A percentile compares a stretch with the other conserved stretches of the same genome.
Evolutionary conservation across 1,284 basidiomycete species (phyloP).

Genomic region (Apiotrichum porosum): DNA sequence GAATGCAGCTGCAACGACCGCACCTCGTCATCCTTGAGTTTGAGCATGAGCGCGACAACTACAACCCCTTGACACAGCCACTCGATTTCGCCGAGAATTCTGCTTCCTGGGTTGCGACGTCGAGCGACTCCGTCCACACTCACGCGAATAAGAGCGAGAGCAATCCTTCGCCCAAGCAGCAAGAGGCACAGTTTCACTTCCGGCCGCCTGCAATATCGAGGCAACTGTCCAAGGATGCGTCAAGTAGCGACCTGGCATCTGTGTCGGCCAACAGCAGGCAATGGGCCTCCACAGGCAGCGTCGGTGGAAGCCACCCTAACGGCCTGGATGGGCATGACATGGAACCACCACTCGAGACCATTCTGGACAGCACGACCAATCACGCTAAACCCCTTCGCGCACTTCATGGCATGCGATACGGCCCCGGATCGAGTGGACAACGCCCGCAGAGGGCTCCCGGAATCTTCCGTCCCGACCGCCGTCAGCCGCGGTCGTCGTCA

Average conservation of each 20-base stretch:
- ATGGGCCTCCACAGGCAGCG: too few species aligned
- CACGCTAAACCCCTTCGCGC: conserved; percentile 68
- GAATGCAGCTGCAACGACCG: conserved; percentile 24
- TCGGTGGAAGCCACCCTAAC: too few species aligned
- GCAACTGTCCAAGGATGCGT: too few species aligned
- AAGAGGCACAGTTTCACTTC: too few species aligned
- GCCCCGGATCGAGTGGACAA: conserved; percentile 26
- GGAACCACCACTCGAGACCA: conserved; percentile 56
- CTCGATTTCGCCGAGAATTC: too few species aligned
- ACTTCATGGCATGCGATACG: conserved; percentile 62
- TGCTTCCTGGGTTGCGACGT: too few species aligned
- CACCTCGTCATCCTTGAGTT: conserved; percentile 70
- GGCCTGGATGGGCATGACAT: conserved; percentile 41
- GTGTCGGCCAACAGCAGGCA: too few species aligned
- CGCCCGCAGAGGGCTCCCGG: background rate
- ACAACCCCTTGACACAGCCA: conserved; percentile 75
- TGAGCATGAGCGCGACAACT: conserved; percentile 66
- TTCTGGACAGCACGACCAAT: conserved; percentile 70
- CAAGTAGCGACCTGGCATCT: too few species aligned
- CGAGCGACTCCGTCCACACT: too few species aligned
- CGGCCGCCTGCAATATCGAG: too few species aligned
- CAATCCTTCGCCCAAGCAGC: too few species aligned
- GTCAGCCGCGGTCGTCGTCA: conserved; percentile 13
- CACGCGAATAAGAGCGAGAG: too few species aligned
- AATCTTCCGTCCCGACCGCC: conserved; percentile 7